Evolutionary conservation across 495 filamentous ascomycete genomes (phyloP).

Genomic region (Penicillium bialowiezense): DNA sequence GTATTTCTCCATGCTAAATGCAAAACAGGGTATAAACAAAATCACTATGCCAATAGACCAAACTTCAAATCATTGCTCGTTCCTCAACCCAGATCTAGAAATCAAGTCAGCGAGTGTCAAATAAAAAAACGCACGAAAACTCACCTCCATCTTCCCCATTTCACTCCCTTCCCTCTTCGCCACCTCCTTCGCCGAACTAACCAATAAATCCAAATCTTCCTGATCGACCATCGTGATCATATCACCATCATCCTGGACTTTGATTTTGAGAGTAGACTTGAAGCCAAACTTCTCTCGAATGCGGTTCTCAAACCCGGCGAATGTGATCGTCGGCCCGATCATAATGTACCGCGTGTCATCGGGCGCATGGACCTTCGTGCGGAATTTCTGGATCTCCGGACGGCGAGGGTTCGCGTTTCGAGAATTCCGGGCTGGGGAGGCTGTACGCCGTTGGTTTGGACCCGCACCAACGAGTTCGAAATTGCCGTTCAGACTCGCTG

Average conservation of each 20-base stretch:
- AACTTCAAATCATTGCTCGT: slow-evolving; percentile 29
- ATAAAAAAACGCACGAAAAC: slow-evolving; percentile 26
- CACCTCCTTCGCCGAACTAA: slow-evolving; percentile 60
- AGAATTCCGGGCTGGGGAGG: slow-evolving; percentile 29
- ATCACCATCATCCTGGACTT: slow-evolving; percentile 82
- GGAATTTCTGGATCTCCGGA: slow-evolving; percentile 58
- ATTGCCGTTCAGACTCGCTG: slow-evolving; percentile 60
- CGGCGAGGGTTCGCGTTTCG: slow-evolving; percentile 29
- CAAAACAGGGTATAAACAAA: slow-evolving; percentile 23
- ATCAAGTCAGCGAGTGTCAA: slow-evolving; percentile 6
- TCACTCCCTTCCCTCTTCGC: slow-evolving; percentile 74
- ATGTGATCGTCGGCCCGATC: slow-evolving; percentile 69
- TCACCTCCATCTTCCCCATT: slow-evolving; percentile 94
- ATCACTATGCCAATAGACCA: slow-evolving; percentile 13
- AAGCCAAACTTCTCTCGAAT: slow-evolving; percentile 85
- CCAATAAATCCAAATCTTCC: slow-evolving; percentile 88
- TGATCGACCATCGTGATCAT: slow-evolving; percentile 97
- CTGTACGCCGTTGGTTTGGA: slow-evolving; percentile 18
- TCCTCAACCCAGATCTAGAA: slow-evolving; percentile 67
- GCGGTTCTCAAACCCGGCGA: slow-evolving; percentile 67
- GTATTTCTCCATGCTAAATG: slow-evolving; percentile 13
- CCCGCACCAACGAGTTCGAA: slow-evolving; percentile 72
- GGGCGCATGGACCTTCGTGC: slow-evolving; percentile 81
- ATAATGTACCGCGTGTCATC: slow-evolving; percentile 96
- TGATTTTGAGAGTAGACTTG: slow-evolving; percentile 69